Evolutionary conservation across 129 eudicot genomes (phyloP).

Genomic region (Erigeron canadensis): DNA sequence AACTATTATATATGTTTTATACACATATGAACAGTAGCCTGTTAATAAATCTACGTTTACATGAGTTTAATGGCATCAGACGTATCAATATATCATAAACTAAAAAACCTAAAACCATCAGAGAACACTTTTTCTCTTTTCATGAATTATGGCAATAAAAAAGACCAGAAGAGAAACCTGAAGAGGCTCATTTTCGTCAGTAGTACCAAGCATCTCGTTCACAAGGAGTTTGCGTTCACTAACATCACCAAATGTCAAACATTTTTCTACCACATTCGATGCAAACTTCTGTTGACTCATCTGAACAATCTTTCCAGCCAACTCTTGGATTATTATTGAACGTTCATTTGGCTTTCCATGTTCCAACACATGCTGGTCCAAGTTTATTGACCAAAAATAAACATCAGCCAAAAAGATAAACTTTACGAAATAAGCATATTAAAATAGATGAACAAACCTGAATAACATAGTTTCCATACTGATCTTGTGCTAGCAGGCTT

Average conservation of each 20-base stretch:
- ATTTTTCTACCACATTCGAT: constrained; percentile 86
- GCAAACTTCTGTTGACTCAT: constrained; percentile 97
- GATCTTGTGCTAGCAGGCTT: constrained; percentile 79
- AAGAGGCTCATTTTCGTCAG: constrained; percentile 92
- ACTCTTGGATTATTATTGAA: constrained; percentile 64
- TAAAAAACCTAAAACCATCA: too few species aligned
- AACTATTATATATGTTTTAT: too few species aligned
- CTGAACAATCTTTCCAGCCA: constrained; percentile 86
- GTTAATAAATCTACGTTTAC: too few species aligned
- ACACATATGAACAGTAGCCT: too few species aligned
- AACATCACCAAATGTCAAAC: constrained; percentile 72
- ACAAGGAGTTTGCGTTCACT: constrained; percentile 68
- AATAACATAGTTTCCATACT: constrained; percentile 78
- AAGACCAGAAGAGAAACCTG: constrained; percentile 47
- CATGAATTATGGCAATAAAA: too few species aligned
- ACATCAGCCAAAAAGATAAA: constrained; percentile 2
- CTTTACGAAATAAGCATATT: not conserved
- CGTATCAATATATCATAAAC: too few species aligned
- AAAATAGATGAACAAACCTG: constrained; percentile 45
- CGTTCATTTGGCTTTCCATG: constrained; percentile 86
- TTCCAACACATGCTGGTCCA: constrained; percentile 76
- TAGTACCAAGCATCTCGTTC: constrained; percentile 77
- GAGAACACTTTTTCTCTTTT: constrained; percentile 41
- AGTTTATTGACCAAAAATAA: constrained; percentile 11
- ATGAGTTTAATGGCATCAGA: too few species aligned